Evolutionary conservation across 2,329 filamentous ascomycete genomes (phyloP).

Genomic region (Fusarium tricinctum): DNA sequence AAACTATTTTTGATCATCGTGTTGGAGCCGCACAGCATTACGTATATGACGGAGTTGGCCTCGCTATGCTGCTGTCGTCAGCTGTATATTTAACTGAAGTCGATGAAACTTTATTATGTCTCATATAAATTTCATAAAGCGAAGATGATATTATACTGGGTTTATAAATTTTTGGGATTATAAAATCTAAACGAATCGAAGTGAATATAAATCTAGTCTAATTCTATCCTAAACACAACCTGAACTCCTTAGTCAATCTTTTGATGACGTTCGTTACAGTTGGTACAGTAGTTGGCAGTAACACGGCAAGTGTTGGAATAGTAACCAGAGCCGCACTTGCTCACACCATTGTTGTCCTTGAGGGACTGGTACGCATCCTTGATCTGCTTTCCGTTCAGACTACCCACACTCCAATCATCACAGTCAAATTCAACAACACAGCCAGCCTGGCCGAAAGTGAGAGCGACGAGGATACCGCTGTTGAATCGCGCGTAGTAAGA

Average conservation of each 20-base stretch:
- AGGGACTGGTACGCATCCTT: slow-evolving; percentile 28
- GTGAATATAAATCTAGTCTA: neutral
- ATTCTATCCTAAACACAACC: neutral
- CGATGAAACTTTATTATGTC: too few relatives aligned
- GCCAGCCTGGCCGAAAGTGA: slow-evolving; percentile 17
- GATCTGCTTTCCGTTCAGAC: slow-evolving; percentile 22
- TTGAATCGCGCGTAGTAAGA: slow-evolving; percentile 6
- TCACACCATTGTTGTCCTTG: slow-evolving; percentile 17
- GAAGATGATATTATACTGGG: too few relatives aligned
- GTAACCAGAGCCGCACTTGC: slow-evolving; percentile 19
- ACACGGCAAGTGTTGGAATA: slow-evolving; percentile 21
- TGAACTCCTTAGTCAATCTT: neutral
- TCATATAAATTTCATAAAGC: too few relatives aligned
- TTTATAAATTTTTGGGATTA: too few relatives aligned
- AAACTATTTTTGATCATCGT: too few relatives aligned
- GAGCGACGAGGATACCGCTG: neutral
- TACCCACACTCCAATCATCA: slow-evolving; percentile 14
- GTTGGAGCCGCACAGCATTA: too few relatives aligned
- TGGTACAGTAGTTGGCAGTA: slow-evolving; percentile 20
- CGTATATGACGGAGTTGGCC: too few relatives aligned
- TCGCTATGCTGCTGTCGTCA: too few relatives aligned
- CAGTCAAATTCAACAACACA: slow-evolving; percentile 23
- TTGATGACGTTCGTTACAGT: slow-evolving; percentile 6
- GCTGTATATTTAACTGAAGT: too few relatives aligned
- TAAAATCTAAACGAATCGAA: too few relatives aligned